These are phyloP conservation scores for Fusarium globosum DNA, from an alignment of 2,329 filamentous ascomycete genomes.

Conservation along the genomic window DNA sequence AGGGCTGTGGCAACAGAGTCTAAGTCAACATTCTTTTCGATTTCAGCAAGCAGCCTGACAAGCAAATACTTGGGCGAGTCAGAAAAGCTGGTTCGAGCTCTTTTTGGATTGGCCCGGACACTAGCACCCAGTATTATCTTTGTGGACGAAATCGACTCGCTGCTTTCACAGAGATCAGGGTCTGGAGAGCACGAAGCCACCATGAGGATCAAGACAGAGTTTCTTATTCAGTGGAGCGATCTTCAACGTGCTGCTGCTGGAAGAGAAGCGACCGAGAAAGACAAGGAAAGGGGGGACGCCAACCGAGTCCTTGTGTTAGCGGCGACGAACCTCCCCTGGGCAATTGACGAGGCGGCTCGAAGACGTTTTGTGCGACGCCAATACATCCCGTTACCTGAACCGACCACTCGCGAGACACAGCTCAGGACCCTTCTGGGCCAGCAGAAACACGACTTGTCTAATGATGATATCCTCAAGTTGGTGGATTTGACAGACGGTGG, in stretches of 20 bases:
- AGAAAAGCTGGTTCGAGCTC: constrained; percentile 92
- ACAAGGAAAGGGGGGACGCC: constrained; percentile 80
- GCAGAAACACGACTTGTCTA: constrained; percentile 83
- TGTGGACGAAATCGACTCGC: constrained; percentile 96
- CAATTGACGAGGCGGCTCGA: constrained; percentile 94
- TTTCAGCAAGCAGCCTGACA: constrained; percentile 92
- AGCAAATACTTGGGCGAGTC: constrained; percentile 97
- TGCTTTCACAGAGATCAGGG: constrained; percentile 85
- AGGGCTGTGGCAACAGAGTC: constrained; percentile 93
- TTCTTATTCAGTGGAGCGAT: constrained; percentile 97
- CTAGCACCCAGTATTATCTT: constrained; percentile 97
- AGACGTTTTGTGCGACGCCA: constrained; percentile 91
- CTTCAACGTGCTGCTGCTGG: constrained; percentile 92
- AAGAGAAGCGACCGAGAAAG: constrained; percentile 73
- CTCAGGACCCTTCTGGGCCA: constrained; percentile 82
- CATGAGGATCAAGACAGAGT: constrained; percentile 95
- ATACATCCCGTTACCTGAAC: constrained; percentile 94
- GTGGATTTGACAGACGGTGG: constrained; percentile 87
- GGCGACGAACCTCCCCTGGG: constrained; percentile 96
- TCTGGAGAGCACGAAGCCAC: constrained; percentile 93
- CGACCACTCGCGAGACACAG: constrained; percentile 81
- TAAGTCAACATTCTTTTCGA: constrained; percentile 95
- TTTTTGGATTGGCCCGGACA: constrained; percentile 89
- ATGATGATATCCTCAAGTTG: constrained; percentile 76
- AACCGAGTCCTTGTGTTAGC: constrained; percentile 92